Evolutionary conservation across 768 basidiomycete genomes (phyloP), one percentile per base, ranked within the genome.

Genomic region (Tulasnella sp.): DNA sequence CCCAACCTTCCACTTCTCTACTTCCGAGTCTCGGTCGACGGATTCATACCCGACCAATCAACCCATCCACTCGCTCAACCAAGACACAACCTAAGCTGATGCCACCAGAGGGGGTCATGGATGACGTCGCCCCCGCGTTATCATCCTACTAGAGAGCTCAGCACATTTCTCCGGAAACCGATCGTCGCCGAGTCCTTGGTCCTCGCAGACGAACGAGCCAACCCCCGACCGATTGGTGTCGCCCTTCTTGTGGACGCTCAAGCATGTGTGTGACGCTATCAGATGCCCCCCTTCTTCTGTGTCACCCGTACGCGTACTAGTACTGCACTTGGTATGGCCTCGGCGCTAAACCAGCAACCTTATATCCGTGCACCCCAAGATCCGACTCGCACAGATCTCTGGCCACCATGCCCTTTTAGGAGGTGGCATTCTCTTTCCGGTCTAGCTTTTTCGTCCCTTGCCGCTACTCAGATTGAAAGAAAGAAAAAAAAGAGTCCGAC

Each of bases 201-300:
- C n/a, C 62, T 7, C 10, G 9, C 27, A 24, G 24, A 21, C n/a
- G 21, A n/a, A 52, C 12, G 14, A 16, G 14, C 12, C 62, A 14
- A 18, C 62, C 36, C 6, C 62, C 62, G 27, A 68, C 12, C 62
- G 62, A 68, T 68, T 68, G 62, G 62, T 68, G 24, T 10, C 14
- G 58, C n/a, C n/a, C 8, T 21, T 5, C 10, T 3, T 18, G 48
- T 24, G 48, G 16, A 18, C 48, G 48, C 48, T 48, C 21, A 52
- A 52, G 62, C 62, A 36, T 36, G 62, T 68, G 62, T 68, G 62
- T 68, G 62, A 68, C 62, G 62, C 62, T 68, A 68, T 68, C 62
- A 68, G 62, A 68, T 68, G 62, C 24, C 5, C 24, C 24, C n/a
- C 62, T 34, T 68, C 62, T 68, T 68, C 62, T 14, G 8, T 31